phyloP scores from a whole-genome alignment of 2,329 filamentous ascomycete genomes.

The Botryotinia narcissicola region DNA sequence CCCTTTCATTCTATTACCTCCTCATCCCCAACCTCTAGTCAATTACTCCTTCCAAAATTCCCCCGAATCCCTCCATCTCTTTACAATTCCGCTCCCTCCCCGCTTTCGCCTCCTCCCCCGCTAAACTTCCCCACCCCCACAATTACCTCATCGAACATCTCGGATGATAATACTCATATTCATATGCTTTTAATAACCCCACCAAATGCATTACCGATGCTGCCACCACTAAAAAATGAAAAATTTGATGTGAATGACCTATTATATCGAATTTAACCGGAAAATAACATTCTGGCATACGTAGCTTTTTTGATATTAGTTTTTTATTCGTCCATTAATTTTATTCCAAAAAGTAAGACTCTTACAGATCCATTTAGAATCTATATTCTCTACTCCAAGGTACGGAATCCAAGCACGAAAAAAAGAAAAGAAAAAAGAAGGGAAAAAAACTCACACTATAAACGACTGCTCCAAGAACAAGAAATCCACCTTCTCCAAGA shows the following conservation, averaged over 20 bases:
- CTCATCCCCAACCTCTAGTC: background rate
- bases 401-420: too few species aligned
- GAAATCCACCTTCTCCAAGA: slow-evolving; percentile 25
- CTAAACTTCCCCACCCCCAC: background rate
- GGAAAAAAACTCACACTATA: slow-evolving; percentile 19
- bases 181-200: slow-evolving; percentile 16
- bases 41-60: too few species aligned
- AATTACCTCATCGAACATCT: slow-evolving; percentile 6
- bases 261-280: slow-evolving; percentile 31
- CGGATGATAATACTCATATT: slow-evolving; percentile 15
- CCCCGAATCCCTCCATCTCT: background rate
- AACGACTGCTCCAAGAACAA: slow-evolving; percentile 17
- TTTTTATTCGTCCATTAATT: background rate
- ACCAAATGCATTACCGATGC: slow-evolving; percentile 23
- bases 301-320: slow-evolving; percentile 7
- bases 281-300: slow-evolving; percentile 26
- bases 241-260: slow-evolving; percentile 31
- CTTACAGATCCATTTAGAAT: too few species aligned
- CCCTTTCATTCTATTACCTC: background rate
- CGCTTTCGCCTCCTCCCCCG: too few species aligned
- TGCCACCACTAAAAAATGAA: slow-evolving; percentile 27
- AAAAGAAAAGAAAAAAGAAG: background rate
- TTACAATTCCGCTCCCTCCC: too few species aligned
- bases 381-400: too few species aligned
- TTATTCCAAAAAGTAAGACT: background rate